Evolutionary conservation across 1,284 basidiomycete species (phyloP).

Genomic region (Ustilago loliicola): DNA sequence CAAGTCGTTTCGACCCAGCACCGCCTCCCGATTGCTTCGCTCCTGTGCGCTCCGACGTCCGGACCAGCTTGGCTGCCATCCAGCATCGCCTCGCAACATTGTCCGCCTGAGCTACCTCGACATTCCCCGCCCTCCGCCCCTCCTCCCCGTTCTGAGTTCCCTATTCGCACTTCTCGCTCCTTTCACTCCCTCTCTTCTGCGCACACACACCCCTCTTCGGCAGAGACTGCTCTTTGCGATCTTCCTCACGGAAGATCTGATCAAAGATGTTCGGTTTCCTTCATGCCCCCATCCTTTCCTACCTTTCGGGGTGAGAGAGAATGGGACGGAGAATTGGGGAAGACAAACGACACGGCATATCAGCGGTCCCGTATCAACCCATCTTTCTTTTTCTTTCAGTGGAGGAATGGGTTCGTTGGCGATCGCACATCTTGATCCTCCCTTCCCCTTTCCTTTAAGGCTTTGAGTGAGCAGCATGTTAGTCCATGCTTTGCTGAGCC

Average conservation of each 20-base stretch:
- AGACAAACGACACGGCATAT: slow-evolving; percentile 46
- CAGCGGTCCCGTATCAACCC: slow-evolving; percentile 51
- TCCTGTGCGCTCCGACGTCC: neutral
- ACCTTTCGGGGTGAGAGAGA: neutral
- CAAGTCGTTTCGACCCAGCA: neutral
- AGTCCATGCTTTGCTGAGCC: neutral
- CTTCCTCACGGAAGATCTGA: slow-evolving; percentile 11
- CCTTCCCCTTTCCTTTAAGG: neutral
- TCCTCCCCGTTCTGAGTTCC: neutral
- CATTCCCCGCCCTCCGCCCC: neutral
- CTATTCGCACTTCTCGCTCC: neutral
- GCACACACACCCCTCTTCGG: slow-evolving; percentile 42
- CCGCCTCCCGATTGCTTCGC: neutral
- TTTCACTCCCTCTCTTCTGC: neutral
- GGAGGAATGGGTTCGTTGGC: slow-evolving; percentile 55
- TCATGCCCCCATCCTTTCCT: slow-evolving; percentile 21
- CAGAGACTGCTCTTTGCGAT: slow-evolving; percentile 52
- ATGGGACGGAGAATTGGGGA: slow-evolving; percentile 45
- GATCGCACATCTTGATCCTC: slow-evolving; percentile 32
- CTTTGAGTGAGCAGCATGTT: neutral
- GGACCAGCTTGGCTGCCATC: neutral
- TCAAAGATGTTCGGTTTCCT: slow-evolving; percentile 54
- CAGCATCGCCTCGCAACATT: neutral
- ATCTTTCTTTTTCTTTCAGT: slow-evolving; percentile 40
- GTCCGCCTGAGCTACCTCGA: neutral